Evolutionary conservation across 257 asterid species (phyloP).

Genomic region (Solanum infundibuliforme): DNA sequence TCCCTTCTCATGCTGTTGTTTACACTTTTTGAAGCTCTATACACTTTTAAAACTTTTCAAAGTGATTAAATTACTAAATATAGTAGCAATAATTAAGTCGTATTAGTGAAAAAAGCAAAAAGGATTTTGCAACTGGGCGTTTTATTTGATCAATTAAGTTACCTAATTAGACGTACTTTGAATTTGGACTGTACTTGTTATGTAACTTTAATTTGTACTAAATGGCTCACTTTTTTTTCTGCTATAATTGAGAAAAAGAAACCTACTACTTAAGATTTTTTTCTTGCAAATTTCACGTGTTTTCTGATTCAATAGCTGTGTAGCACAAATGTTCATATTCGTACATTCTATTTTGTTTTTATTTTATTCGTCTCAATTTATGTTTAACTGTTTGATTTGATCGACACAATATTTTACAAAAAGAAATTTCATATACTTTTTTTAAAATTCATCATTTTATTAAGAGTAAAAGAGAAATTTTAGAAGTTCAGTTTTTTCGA

Average conservation of each 20-base stretch:
- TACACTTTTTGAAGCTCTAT: neutral
- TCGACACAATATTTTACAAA: too few relatives aligned
- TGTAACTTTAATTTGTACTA: neutral
- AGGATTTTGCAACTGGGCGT: neutral
- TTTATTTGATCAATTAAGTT: neutral
- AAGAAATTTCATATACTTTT: neutral
- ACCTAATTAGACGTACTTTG: neutral
- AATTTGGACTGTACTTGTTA: neutral
- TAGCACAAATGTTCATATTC: neutral
- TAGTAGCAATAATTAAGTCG: neutral
- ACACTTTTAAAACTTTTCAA: neutral
- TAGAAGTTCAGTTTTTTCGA: neutral
- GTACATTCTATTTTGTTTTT: neutral
- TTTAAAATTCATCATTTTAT: neutral
- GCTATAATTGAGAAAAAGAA: neutral
- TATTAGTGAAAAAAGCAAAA: neutral
- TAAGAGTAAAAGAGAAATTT: neutral
- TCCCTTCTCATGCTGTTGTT: neutral
- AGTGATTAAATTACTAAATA: neutral
- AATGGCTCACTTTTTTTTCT: neutral
- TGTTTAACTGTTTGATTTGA: neutral
- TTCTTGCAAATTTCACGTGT: neutral
- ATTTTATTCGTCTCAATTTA: neutral
- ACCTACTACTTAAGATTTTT: neutral
- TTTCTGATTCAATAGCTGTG: neutral